Evolutionary conservation across 768 basidiomycete genomes (phyloP).

Genomic region (Hemileccinum rubropunctum): DNA sequence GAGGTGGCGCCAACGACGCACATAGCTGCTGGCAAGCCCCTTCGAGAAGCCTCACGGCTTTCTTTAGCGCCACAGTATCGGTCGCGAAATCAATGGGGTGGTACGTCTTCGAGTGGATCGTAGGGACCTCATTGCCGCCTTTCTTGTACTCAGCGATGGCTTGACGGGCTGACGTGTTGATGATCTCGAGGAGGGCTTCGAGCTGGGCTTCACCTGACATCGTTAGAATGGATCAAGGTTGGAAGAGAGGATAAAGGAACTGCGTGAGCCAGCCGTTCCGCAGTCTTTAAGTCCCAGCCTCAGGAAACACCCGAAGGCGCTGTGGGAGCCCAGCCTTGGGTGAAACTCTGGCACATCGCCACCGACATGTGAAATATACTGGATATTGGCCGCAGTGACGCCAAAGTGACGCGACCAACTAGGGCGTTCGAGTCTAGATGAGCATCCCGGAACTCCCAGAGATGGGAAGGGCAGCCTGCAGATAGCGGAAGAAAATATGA

Average conservation of each 20-base stretch:
- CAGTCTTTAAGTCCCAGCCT: constrained; percentile 1
- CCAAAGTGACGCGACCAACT: no score
- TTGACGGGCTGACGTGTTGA: constrained; percentile 27
- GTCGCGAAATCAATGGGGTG: constrained; percentile 23
- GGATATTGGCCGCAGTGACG: not conserved
- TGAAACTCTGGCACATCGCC: no score
- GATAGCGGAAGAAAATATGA: not conserved
- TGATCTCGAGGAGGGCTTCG: constrained; percentile 29
- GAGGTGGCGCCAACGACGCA: constrained; percentile 27
- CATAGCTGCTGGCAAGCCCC: constrained; percentile 27
- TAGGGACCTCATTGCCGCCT: constrained; percentile 19
- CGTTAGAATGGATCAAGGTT: not conserved
- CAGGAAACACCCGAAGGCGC: not conserved
- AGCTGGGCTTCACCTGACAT: constrained; percentile 30
- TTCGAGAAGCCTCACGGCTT: constrained; percentile 26
- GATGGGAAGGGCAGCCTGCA: not conserved
- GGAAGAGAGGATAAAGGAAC: not conserved
- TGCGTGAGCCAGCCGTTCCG: not conserved
- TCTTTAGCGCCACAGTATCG: constrained; percentile 22
- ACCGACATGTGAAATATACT: not conserved
- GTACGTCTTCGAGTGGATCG: constrained; percentile 19
- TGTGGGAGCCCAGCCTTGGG: not conserved
- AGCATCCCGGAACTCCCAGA: constrained; percentile 4
- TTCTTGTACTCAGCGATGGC: constrained; percentile 28
- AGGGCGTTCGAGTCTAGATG: no score